phyloP scores from a whole-genome alignment of 306 rosid genomes.

The Hippophae rhamnoides region DNA sequence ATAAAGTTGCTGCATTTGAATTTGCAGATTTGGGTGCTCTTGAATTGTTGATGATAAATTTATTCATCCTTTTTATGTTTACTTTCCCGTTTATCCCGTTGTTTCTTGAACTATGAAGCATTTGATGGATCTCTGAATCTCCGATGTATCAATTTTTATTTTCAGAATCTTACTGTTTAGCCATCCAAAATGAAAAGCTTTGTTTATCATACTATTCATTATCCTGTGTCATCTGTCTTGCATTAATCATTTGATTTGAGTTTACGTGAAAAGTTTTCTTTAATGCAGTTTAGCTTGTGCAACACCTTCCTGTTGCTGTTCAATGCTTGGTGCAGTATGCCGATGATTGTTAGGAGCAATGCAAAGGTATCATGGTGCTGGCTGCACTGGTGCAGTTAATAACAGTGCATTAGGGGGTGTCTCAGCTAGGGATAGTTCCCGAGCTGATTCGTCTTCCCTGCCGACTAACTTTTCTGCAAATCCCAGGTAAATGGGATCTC shows the following conservation, averaged over 20 bases:
- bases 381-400: slow-evolving; percentile 93
- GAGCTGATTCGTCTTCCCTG: slow-evolving; percentile 74
- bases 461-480: slow-evolving; percentile 50
- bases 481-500: slow-evolving; percentile 54
- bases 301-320: slow-evolving; percentile 32
- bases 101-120: too few relatives aligned
- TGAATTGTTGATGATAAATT: too few relatives aligned
- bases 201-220: too few relatives aligned
- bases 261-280: slow-evolving; percentile 21
- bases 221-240: not conserved
- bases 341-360: slow-evolving; percentile 73
- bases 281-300: slow-evolving; percentile 35
- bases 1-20: too few relatives aligned
- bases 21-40: too few relatives aligned
- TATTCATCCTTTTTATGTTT: too few relatives aligned
- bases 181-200: too few relatives aligned
- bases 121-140: too few relatives aligned
- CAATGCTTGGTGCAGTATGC: slow-evolving; percentile 88
- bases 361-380: slow-evolving; percentile 78
- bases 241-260: slow-evolving; percentile 11
- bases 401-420: slow-evolving; percentile 63
- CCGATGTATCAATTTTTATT: too few relatives aligned
- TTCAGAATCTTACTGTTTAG: too few relatives aligned
- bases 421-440: slow-evolving; percentile 68
- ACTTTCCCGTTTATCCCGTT: too few relatives aligned